These are phyloP conservation scores for Gomphus sp. DNA, from an alignment of 1,284 basidiomycete genomes.

Conservation along the genomic window DNA sequence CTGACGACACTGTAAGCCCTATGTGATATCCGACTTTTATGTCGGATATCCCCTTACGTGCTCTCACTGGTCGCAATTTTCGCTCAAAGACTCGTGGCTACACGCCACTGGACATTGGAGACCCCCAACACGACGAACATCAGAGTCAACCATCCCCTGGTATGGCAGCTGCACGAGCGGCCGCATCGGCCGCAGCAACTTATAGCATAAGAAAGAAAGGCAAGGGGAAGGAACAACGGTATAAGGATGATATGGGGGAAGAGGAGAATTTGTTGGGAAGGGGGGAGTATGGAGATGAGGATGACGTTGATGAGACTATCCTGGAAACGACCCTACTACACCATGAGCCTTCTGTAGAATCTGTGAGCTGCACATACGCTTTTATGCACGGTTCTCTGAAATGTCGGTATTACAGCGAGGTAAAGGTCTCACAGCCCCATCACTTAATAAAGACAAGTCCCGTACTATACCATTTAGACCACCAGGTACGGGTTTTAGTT, in stretches of 20 bases:
- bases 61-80: conserved; percentile 37
- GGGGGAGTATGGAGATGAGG: conserved; percentile 11
- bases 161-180: conserved; percentile 6
- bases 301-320: conserved; percentile 8
- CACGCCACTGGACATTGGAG: conserved; percentile 30
- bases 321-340: neutral
- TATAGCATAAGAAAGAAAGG: conserved; percentile 9
- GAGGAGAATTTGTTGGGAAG: conserved; percentile 15
- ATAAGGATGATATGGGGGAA: conserved; percentile 15
- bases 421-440: conserved; percentile 7
- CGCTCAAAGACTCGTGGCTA: conserved; percentile 35
- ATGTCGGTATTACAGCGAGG: neutral
- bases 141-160: no score
- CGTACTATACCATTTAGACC: conserved; percentile 72
- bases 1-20: neutral
- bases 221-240: conserved; percentile 12
- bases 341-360: conserved; percentile 1
- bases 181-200: conserved; percentile 9
- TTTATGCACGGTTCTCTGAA: neutral
- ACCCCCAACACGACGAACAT: conserved; percentile 22
- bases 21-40: conserved; percentile 24
- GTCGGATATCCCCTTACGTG: conserved; percentile 64
- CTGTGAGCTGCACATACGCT: neutral
- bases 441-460: conserved; percentile 52
- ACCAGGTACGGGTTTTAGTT: conserved; percentile 34